Evolutionary conservation across 257 asterid genomes (phyloP).

Genomic region (Gentiana straminea): DNA sequence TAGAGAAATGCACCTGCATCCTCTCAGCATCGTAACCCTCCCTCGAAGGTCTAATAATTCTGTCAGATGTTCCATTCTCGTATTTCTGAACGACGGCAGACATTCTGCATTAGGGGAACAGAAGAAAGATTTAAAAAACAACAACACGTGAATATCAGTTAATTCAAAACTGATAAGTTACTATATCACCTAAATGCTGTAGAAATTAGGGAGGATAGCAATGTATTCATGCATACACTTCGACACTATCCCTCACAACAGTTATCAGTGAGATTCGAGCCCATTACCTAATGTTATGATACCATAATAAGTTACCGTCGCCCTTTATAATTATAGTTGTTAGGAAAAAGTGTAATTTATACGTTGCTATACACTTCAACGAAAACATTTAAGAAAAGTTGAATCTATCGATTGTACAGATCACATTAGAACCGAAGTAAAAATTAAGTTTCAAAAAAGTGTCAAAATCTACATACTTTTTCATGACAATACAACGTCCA

Average conservation of each 20-base stretch:
- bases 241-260: too few species aligned
- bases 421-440: neutral
- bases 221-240: too few species aligned
- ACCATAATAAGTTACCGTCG: too few species aligned
- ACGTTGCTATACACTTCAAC: too few species aligned
- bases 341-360: too few species aligned
- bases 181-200: too few species aligned
- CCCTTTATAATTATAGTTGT: too few species aligned
- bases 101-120: constrained; percentile 29
- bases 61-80: constrained; percentile 47
- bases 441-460: neutral
- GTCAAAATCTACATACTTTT: constrained; percentile 31
- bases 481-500: constrained; percentile 93
- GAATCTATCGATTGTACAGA: neutral
- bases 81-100: constrained; percentile 50
- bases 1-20: constrained; percentile 52
- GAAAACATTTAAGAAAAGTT: constrained; percentile 3
- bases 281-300: too few species aligned
- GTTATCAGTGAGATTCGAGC: too few species aligned
- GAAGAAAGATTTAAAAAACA: neutral
- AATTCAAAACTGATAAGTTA: too few species aligned
- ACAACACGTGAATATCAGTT: too few species aligned
- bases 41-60: constrained; percentile 51
- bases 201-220: too few species aligned
- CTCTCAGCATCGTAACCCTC: constrained; percentile 42